Evolutionary conservation across 73 alveolate species (phyloP).

Genomic region (Symbiodinium pilosum): DNA sequence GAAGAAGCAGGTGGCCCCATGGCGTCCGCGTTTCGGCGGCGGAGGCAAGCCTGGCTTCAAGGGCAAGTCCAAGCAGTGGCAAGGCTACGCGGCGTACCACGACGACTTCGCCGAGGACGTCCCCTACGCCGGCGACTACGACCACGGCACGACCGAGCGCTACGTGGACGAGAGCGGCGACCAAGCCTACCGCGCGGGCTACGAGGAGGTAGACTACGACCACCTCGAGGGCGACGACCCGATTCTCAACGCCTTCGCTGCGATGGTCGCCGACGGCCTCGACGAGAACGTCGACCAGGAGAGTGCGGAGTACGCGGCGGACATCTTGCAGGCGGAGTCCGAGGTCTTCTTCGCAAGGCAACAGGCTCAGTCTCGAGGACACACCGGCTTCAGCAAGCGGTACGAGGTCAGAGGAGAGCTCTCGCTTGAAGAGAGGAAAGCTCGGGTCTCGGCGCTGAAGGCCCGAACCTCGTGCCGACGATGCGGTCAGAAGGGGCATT

Average conservation of each 20-base stretch:
- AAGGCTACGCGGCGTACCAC: neutral
- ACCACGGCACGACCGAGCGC: neutral
- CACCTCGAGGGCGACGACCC: neutral
- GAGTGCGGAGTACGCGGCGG: conserved; percentile 2
- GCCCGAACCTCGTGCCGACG: neutral
- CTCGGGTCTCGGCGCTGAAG: conserved; percentile 26
- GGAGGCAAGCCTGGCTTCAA: neutral
- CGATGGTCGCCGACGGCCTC: conserved; percentile 14
- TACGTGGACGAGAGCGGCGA: neutral
- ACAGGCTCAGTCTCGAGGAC: neutral
- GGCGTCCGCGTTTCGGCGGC: neutral
- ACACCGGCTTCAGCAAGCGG: neutral
- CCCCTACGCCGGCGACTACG: neutral
- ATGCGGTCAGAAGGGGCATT: conserved; percentile 29
- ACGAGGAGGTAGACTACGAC: too few species aligned
- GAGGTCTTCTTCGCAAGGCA: neutral
- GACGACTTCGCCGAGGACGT: neutral
- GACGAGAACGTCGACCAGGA: conserved; percentile 28
- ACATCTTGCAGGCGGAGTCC: neutral
- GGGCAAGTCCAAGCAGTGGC: neutral
- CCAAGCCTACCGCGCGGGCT: neutral
- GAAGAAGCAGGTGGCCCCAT: neutral
- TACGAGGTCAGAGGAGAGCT: conserved; percentile 9
- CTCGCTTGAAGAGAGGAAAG: neutral
- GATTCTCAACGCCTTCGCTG: too few species aligned